phyloP scores from a whole-genome alignment of 306 rosid species.

The Rosa persica region DNA sequence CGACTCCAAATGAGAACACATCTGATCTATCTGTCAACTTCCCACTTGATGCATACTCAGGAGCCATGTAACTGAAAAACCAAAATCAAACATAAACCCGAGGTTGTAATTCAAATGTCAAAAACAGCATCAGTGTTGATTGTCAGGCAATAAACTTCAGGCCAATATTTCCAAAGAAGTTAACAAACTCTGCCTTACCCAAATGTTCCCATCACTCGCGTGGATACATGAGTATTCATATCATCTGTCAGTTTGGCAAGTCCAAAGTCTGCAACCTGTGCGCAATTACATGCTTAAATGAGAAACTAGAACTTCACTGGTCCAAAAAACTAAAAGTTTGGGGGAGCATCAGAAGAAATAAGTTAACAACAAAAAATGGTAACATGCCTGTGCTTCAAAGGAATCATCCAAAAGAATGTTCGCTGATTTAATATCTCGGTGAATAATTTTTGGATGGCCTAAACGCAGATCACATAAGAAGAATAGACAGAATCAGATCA shows the following conservation, averaged over 20 bases:
- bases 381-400: constrained; percentile 70
- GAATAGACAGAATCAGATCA: constrained; percentile 12
- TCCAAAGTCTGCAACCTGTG: constrained; percentile 96
- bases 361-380: background rate
- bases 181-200: constrained; percentile 52
- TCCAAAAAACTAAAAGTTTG: background rate
- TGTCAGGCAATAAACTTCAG: constrained; percentile 6
- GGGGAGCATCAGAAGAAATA: background rate
- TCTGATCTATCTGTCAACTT: constrained; percentile 94
- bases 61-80: constrained; percentile 82
- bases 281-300: constrained; percentile 23
- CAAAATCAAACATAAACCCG: background rate
- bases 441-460: constrained; percentile 95
- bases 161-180: background rate
- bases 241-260: constrained; percentile 82
- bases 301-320: constrained; percentile 23
- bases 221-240: constrained; percentile 77
- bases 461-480: constrained; percentile 27
- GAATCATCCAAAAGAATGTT: constrained; percentile 83
- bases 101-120: background rate
- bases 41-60: constrained; percentile 95
- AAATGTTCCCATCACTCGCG: constrained; percentile 98
- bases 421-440: constrained; percentile 90
- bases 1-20: constrained; percentile 93
- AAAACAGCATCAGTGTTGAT: background rate